Conservation (phyloP, 2,329 filamentous ascomycete genomes). For the Trichoderma asperellum region DNA sequence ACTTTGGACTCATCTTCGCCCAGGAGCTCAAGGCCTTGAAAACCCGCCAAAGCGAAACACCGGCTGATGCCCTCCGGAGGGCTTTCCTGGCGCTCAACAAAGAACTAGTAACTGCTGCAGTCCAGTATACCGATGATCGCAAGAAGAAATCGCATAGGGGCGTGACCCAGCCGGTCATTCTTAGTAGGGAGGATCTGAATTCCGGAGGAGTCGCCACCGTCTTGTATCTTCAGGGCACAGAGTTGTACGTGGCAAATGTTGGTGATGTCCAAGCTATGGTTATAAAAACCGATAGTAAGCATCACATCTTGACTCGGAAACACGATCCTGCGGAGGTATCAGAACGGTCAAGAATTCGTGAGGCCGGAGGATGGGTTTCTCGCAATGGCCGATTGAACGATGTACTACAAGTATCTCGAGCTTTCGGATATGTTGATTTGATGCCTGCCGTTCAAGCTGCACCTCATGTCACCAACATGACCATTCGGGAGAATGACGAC, state of each 20-base stretch:
- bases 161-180: slow-evolving; percentile 71
- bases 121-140: slow-evolving; percentile 77
- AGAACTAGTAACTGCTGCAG: slow-evolving; percentile 83
- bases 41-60: slow-evolving; percentile 69
- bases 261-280: slow-evolving; percentile 95
- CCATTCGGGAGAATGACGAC: slow-evolving; percentile 85
- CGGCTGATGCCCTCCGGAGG: slow-evolving; percentile 80
- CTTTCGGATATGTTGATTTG: slow-evolving; percentile 91
- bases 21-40: slow-evolving; percentile 79
- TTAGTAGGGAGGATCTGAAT: slow-evolving; percentile 86
- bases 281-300: slow-evolving; percentile 83
- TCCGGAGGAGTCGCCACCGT: slow-evolving; percentile 93
- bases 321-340: slow-evolving; percentile 87
- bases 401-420: slow-evolving; percentile 84
- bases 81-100: slow-evolving; percentile 92
- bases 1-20: slow-evolving; percentile 84
- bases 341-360: slow-evolving; percentile 86
- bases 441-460: slow-evolving; percentile 93
- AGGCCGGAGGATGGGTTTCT: slow-evolving; percentile 94
- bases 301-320: slow-evolving; percentile 83
- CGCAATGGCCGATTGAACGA: slow-evolving; percentile 94
- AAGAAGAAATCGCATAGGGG: slow-evolving; percentile 69
- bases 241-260: slow-evolving; percentile 92
- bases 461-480: slow-evolving; percentile 78
- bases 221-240: slow-evolving; percentile 84